Evolutionary conservation across 495 filamentous ascomycete species (phyloP), one percentile per base, ranked within the genome.

Genomic region (Aspergillus cristatus): DNA sequence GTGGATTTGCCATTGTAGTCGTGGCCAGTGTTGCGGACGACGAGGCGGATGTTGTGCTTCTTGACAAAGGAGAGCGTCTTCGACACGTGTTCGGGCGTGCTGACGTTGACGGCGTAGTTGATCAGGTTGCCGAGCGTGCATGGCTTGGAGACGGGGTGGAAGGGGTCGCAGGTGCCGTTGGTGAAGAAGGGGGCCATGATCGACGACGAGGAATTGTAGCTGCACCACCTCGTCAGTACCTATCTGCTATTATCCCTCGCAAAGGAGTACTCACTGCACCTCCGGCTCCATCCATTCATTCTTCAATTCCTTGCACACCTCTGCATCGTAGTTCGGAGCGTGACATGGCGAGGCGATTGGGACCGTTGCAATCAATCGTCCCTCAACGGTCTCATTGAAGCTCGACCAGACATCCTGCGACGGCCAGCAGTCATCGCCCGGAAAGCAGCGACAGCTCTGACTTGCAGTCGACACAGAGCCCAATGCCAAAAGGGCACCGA

Each of bases 11-110:
- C 77, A 22, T 55, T 49, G 45, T 77, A 79, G 37, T 72, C 62
- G 38, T 66, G 58, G 7, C 79, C 80, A 0, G 78, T 82, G 48
- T 81, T 82, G n/a, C 75, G 76, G 26, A 84, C 61, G 16, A 82
- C 60, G 8, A 83, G 46, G 15, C 78, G 71, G 31, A 84, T 64
- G 42, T 75, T 76, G 38, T 75, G 62, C 24, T 67, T 34, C 0
- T 58, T 55, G 0, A 73, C 72, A 35, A 71, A 79, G 18, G 62
- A 55, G 28, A 78, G 34, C 1, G 55, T 43, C n/a, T 45, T 45
- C 6, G 45, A 35, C 15, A 69, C 46, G 16, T 71, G 54, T 2
- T 38, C 47, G 14, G 50, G 40, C 7, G 34, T 45, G 3, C 47
- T 48, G 6, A 58, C 65, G 42, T 67, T 61, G 16, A 72, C 57